Percentiles rank a stretch among this genome's conserved stretches.
Evolutionary conservation across 345 rosid species (phyloP).

Genomic region (Mercurialis annua): DNA sequence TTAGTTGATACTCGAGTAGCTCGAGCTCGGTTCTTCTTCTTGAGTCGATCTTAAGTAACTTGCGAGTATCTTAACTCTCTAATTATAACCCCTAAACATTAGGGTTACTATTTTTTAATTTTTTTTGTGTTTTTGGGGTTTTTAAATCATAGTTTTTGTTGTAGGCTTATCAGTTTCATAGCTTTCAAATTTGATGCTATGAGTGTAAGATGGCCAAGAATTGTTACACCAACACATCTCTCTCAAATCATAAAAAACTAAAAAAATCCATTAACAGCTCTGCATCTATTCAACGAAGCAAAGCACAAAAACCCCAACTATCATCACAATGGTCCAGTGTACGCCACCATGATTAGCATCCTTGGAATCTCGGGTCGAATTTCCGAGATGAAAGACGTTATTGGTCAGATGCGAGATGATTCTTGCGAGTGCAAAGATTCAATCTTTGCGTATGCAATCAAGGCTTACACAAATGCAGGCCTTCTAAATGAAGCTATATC

Average conservation of each 20-base stretch:
- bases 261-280: conserved; percentile 66
- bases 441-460: conserved; percentile 56
- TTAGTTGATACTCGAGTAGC: no score
- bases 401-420: conserved; percentile 67
- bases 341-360: conserved; percentile 70
- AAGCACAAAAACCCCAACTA: conserved; percentile 56
- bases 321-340: conserved; percentile 72
- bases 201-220: conserved; percentile 74
- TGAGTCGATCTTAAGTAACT: no score
- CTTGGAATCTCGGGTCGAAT: conserved; percentile 60
- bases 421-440: conserved; percentile 76
- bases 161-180: no score
- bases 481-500: conserved; percentile 50
- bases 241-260: conserved; percentile 65
- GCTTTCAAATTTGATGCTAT: no score
- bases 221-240: conserved; percentile 68
- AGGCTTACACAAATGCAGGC: conserved; percentile 55
- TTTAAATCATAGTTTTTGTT: no score
- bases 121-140: no score
- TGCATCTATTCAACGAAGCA: conserved; percentile 58
- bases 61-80: no score
- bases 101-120: no score
- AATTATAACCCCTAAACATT: no score
- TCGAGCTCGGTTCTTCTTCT: no score
- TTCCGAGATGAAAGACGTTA: conserved; percentile 58